Base-by-base conservation (phyloP, 805 yeast genomes). In the Grigorovia yakushimaensis region DNA sequence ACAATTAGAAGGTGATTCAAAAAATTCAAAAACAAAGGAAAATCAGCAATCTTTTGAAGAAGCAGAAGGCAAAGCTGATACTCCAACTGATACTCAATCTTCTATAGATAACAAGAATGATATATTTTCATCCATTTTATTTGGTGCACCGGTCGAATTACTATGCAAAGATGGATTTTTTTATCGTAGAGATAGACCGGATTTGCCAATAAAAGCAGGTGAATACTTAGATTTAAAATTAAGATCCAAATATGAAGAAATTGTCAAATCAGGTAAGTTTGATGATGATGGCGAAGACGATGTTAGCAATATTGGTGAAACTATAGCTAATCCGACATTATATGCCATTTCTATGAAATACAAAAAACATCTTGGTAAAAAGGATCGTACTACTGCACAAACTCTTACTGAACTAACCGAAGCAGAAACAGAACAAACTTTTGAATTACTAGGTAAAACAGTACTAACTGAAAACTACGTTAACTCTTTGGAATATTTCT, bases 391-490 rank as follows among this genome's bases (percentile, higher is more conserved):
- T 49, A 62, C 62, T 45, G 60, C 65, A 1, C 62, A 62, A 44
- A 53, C 54, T 23, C 51, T 64, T 20, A 58, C 56, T 42, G 59
- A 58, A 4, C 61, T 54, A 15, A 55, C 63, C 23, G 61, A 59
- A 19, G 35, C 41, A 8, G 68, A 64, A 47, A 57, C 66, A 1
- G 61, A 57, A 24, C 38, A 53, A 19, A 59, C 67, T 0, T 60
- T 54, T 46, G 43, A 51, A 15, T 52, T 63, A 8, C 46, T 64
- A 40, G 53, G 60, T 40, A 54, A 55, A 17, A 61, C 60, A 2
- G 61, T 60, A 1, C 47, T 64, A 37, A 64, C 67, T 2, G 67
- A 64, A 49, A 59, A 54, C 40, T 64, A 63, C 48, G 66, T 64
- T 23, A 64, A 64, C 43, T 59, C 64, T 13, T 49, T 64, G 33